A percentile compares a stretch with the other conserved stretches of the same genome.
These are phyloP conservation scores for Mucuna pruriens DNA, from an alignment of 306 rosid genomes.

Conservation along the genomic window DNA sequence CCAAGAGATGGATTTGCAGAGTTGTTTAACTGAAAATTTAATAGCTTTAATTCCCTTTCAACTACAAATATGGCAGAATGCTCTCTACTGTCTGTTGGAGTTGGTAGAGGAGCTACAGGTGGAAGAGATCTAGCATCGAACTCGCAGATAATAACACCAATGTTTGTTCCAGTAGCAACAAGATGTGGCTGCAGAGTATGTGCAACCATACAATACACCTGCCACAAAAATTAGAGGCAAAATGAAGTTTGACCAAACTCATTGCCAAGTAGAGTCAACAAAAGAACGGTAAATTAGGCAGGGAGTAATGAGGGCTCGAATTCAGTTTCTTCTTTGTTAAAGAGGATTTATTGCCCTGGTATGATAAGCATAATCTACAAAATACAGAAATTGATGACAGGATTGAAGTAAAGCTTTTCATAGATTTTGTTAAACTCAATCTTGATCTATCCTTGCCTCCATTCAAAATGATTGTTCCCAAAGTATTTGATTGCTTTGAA, in stretches of 20 bases:
- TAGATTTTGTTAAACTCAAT: background rate
- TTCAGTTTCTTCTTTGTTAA: constrained; percentile 11
- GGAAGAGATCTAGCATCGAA: constrained; percentile 98
- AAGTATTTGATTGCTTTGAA: constrained; percentile 30
- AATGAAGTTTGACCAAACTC: constrained; percentile 29
- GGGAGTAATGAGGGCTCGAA: background rate
- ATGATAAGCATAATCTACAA: constrained; percentile 26
- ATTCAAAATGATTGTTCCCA: constrained; percentile 8
- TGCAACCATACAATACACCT: constrained; percentile 97
- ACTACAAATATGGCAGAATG: constrained; percentile 91
- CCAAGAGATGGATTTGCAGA: constrained; percentile 95
- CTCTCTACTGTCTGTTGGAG: constrained; percentile 87
- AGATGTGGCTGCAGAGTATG: constrained; percentile 96
- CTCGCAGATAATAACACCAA: constrained; percentile 92
- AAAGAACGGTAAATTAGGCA: background rate
- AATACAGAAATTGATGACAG: constrained; percentile 14
- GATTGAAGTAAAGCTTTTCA: constrained; percentile 31
- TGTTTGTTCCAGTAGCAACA: constrained; percentile 98
- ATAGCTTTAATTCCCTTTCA: constrained; percentile 90
- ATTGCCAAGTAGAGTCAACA: constrained; percentile 35
- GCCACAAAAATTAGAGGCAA: constrained; percentile 44
- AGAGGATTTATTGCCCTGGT: constrained; percentile 25
- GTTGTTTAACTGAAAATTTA: constrained; percentile 90
- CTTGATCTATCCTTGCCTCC: constrained; percentile 19
- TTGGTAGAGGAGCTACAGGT: constrained; percentile 86